Base-by-base conservation (phyloP, 176 grass and related monocot genomes). In the Ananas comosus region DNA sequence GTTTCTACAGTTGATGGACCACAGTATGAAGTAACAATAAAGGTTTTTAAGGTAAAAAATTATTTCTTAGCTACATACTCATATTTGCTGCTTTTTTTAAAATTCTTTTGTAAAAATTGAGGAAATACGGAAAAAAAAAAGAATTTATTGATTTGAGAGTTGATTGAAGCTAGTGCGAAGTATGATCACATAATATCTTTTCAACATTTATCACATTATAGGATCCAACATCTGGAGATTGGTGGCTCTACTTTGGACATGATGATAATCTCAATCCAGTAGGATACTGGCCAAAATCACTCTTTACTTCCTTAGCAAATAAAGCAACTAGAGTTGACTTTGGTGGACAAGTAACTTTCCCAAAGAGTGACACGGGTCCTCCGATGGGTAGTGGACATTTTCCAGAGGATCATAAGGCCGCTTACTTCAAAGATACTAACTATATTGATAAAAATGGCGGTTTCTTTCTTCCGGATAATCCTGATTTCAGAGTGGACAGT, bases 361-460 rank as follows among this genome's bases (percentile, higher is more conserved):
- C 2, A 3, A 13, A 12, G 16, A 14, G 21, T 9, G 66, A 9
- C 16, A 12, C 3, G 66, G 51, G 47, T 18, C 66, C 66, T 6
- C 66, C 66, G 19, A 69, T 69, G 66, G 66, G 66, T 10, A 69
- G 66, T 50, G 66, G 66, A 14, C 14, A 51, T 13, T 51, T 19
- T 53, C 16, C 51, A 0, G 51, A 13, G 51, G 51, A 53, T 11
- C 12, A 53, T 14, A 53, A 53, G 16, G 51, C 11, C 2, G 51
- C 51, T 13, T 53, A 11, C 16, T 53, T 53, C 16, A 2, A 10
- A 53, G 6, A 53, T 11, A 53, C 16, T 53, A 53, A 53, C 51
- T 53, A 53, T 14, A 9, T 53, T 53, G 11, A 10, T 53, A 13
- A 10, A 0, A 2, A 53, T 2, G 51, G 51, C 51, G 2, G 16